Conservation (phyloP, 495 filamentous ascomycete species). For the Neurospora pannonica region DNA sequence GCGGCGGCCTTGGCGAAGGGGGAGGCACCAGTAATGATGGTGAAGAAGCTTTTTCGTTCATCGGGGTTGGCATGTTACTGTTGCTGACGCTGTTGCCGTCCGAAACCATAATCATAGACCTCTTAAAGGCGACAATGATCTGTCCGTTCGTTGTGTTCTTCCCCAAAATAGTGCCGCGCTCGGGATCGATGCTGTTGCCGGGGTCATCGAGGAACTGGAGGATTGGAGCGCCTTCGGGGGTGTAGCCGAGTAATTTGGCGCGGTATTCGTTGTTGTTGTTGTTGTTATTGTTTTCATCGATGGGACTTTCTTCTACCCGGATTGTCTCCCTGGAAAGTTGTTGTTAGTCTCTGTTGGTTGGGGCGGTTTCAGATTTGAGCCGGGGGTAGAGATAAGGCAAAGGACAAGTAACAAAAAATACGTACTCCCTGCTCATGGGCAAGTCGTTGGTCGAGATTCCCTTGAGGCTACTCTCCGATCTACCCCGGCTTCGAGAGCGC, state of each 20-base stretch:
- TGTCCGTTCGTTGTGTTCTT: slow-evolving; percentile 6
- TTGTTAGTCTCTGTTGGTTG: not conserved
- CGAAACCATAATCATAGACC: slow-evolving; percentile 8
- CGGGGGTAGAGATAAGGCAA: not conserved
- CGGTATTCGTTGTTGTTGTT: slow-evolving; percentile 8
- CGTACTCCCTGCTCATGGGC: slow-evolving; percentile 24
- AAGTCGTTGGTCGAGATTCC: slow-evolving; percentile 7
- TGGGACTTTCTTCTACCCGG: slow-evolving; percentile 13
- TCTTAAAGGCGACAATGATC: slow-evolving; percentile 20
- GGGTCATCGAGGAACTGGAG: slow-evolving; percentile 19
- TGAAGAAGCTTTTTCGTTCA: not conserved
- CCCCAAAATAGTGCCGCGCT: slow-evolving; percentile 18
- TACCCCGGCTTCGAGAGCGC: slow-evolving; percentile 1
- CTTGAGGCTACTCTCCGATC: slow-evolving; percentile 6
- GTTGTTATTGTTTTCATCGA: slow-evolving; percentile 11
- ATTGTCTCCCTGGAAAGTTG: slow-evolving; percentile 12
- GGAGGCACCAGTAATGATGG: not conserved
- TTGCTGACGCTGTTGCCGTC: not conserved
- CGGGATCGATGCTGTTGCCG: slow-evolving; percentile 2
- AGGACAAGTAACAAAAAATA: not conserved
- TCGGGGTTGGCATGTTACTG: not conserved
- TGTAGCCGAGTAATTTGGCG: slow-evolving; percentile 27
- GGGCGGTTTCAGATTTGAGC: not conserved
- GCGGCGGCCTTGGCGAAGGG: not conserved
- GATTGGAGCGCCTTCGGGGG: slow-evolving; percentile 17